Base-by-base conservation (phyloP, 768 basidiomycete species). In the Collybia mongolica region DNA sequence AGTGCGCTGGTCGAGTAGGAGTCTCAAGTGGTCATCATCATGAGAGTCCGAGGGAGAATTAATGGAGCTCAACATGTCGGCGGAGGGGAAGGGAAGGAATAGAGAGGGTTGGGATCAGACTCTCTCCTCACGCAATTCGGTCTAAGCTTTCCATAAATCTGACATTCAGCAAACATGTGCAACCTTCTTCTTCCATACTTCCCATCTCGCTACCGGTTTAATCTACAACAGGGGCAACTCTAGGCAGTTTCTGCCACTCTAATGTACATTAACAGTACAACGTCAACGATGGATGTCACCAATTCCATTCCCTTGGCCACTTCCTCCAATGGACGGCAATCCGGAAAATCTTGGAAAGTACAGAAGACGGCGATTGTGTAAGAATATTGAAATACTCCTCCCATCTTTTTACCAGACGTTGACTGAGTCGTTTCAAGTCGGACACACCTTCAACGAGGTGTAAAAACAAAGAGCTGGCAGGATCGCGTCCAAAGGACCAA, bases 301-400 rank as follows among this genome's bases (percentile, higher is more conserved):
- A 44, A 58, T 42, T 49, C 60, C 42, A 46, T 76, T 15, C 52
- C 72, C 22, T 66, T 89, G 22, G 69, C 80, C 7, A 68, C 79
- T n/a, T 82, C 87, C 0, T 73, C 84, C 24, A 76, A 76, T 49
- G 88, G 88, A 11, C 77, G 88, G 29, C 68, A 76, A 6, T 90
- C 88, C 1, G 81, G 87, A 23, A 90, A 89, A 67, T 60, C 74
- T 51, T 90, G 88, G 88, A 86, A 84, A 63, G 51, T 57, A 3
- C 52, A 51, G 28, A 82, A 82, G 60, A 59, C 72, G 2, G 68
- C 82, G 6, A 78, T 78, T 26, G 72, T 75, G 83, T 84, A 65
- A 39, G 75, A 26, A 59, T 8, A 11, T 22, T 17, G n/a, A 22
- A 42, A 36, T 39, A 46, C 49, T 39, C 24, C 24, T 26, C 39